phyloP scores from a whole-genome alignment of 257 asterid genomes.

The Jacaranda copaia region DNA sequence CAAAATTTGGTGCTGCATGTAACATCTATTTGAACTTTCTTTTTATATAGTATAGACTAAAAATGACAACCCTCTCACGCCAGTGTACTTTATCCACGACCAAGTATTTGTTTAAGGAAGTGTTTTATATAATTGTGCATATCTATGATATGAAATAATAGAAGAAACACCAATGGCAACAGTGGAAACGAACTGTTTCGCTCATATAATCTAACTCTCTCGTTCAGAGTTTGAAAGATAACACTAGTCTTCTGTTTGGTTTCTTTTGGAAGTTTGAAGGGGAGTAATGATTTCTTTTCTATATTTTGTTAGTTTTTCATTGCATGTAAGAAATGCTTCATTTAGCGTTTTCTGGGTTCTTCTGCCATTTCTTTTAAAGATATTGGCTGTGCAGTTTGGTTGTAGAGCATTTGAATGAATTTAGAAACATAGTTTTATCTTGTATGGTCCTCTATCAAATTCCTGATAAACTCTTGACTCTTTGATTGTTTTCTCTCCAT shows the following conservation, averaged over 20 bases:
- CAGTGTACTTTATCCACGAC: too few species aligned
- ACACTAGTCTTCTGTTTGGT: background rate
- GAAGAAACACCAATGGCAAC: too few species aligned
- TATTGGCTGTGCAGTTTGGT: background rate
- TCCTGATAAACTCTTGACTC: background rate
- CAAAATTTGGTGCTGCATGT: too few species aligned
- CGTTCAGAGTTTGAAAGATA: too few species aligned
- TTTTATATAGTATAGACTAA: too few species aligned
- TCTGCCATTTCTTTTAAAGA: background rate
- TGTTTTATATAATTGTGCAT: too few species aligned
- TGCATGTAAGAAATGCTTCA: background rate
- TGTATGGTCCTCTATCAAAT: background rate
- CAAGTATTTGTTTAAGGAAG: too few species aligned
- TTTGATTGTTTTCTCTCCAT: background rate
- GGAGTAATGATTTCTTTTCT: background rate
- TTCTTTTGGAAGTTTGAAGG: slow-evolving; percentile 7
- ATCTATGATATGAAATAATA: too few species aligned
- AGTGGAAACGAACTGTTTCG: too few species aligned
- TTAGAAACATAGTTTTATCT: background rate
- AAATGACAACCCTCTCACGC: too few species aligned
- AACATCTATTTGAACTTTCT: too few species aligned
- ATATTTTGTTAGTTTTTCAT: background rate
- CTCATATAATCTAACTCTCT: too few species aligned
- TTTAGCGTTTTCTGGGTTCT: background rate
- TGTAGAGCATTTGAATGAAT: background rate